phyloP scores from a whole-genome alignment of 192 early-diverging fungal genomes.

The Chytriomyces sp. region DNA sequence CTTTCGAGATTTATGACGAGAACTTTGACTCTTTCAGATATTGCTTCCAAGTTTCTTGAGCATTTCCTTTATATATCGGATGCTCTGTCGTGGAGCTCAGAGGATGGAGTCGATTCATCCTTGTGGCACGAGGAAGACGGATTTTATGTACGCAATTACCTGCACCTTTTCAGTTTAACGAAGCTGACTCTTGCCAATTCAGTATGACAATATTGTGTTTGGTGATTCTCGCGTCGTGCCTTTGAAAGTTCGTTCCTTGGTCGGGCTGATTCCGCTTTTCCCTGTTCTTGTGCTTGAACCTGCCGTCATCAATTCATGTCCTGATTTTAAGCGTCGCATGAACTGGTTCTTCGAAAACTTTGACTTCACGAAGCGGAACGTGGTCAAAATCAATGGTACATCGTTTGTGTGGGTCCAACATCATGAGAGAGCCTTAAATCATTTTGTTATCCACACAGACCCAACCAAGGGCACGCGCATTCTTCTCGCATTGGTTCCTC shows the following conservation, averaged over 20 bases:
- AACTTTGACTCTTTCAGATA: too few relatives aligned
- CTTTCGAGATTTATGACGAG: too few relatives aligned
- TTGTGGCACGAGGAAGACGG: constrained; percentile 52
- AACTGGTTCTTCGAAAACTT: constrained; percentile 44
- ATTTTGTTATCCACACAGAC: constrained; percentile 6
- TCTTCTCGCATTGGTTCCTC: constrained; percentile 45
- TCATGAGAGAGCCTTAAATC: not conserved
- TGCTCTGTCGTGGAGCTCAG: constrained; percentile 48
- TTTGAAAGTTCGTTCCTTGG: constrained; percentile 54
- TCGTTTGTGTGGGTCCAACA: not conserved
- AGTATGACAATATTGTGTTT: constrained; percentile 54
- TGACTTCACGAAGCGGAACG: constrained; percentile 34
- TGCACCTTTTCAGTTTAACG: not conserved
- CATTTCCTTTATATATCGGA: constrained; percentile 64
- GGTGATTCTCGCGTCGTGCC: constrained; percentile 47
- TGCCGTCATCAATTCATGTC: constrained; percentile 17
- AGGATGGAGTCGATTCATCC: constrained; percentile 35
- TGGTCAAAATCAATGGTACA: constrained; percentile 25
- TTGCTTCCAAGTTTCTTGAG: constrained; percentile 59
- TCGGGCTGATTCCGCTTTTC: constrained; percentile 55
- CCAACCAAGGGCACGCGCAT: constrained; percentile 27
- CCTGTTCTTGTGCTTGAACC: constrained; percentile 48
- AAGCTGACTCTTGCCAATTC: not conserved
- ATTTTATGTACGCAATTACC: constrained; percentile 38
- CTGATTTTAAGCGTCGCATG: constrained; percentile 39